These are phyloP conservation scores for Crithidia acanthocephali DNA, from an alignment of 208 protist species.

Conservation along the genomic window DNA sequence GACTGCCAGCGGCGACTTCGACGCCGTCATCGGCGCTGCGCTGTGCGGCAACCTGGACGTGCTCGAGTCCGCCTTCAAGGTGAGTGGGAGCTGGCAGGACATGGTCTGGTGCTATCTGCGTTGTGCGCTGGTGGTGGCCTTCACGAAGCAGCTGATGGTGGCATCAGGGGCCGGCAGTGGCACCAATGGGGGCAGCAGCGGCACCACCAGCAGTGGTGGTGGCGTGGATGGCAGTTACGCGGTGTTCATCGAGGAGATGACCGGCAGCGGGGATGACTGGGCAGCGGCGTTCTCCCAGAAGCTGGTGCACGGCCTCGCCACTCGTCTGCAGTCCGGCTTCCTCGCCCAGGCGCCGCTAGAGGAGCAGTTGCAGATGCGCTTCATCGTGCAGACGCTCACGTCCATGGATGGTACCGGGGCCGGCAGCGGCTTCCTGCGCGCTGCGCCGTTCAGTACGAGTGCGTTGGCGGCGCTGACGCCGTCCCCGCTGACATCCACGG, in stretches of 20 bases:
- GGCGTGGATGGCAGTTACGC: conserved; percentile 36
- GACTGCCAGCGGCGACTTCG: conserved; percentile 20
- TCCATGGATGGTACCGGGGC: conserved; percentile 22
- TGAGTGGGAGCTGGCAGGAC: conserved; percentile 64
- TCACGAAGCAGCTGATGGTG: conserved; percentile 70
- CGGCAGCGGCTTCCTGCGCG: background rate
- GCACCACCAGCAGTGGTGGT: background rate
- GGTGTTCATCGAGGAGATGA: conserved; percentile 35
- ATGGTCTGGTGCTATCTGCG: conserved; percentile 80
- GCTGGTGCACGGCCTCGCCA: conserved; percentile 47
- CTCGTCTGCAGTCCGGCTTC: conserved; percentile 46
- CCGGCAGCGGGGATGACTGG: conserved; percentile 63
- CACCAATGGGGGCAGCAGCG: conserved; percentile 11
- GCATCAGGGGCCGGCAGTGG: conserved; percentile 20
- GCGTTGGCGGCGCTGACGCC: background rate
- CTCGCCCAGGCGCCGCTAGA: conserved; percentile 45
- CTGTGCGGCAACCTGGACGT: conserved; percentile 76
- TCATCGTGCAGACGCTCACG: conserved; percentile 73
- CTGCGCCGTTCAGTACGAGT: background rate
- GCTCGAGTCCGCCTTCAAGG: conserved; percentile 64
- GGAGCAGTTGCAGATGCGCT: conserved; percentile 81
- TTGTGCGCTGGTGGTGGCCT: conserved; percentile 65
- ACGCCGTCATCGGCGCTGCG: conserved; percentile 69
- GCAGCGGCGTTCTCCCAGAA: conserved; percentile 38
- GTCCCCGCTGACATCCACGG: background rate